Base-by-base conservation (phyloP, 1,284 basidiomycete genomes). In the Puccinia coronata region DNA sequence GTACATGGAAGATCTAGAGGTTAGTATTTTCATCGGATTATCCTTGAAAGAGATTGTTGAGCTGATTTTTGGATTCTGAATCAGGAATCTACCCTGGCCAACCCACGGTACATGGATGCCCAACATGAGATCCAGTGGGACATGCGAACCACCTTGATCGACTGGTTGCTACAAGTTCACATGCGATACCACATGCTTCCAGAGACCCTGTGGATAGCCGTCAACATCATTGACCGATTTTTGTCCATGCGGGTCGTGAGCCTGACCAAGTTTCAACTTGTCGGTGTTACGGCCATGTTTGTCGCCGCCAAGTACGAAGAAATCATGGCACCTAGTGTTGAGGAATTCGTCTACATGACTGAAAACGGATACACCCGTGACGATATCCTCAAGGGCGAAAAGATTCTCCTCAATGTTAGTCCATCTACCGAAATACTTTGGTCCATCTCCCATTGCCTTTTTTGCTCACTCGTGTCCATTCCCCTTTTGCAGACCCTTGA, bases 291-390 rank as follows among this genome's bases (percentile, higher is more conserved):
- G 0, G 89, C 90, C 84, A 90, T 91, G 89, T 90, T 91, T 84
- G 88, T 91, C 82, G 90, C 90, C 12, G 89, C 89, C 82, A 91
- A 91, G 87, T 91, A 91, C 86, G 89, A 90, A 84, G 89, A 90
- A 85, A 86, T 80, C 25, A 80, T 80, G 79, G 79, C 79, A 1
- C 39, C 41, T 5, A 92, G 92, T 3, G 93, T 96, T 28, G 94
- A 97, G 43, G 94, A 97, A 87, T 98, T 97, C 85, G 94, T 96
- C 83, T 96, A 91, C 89, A 96, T 99, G 94, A 97, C 96, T 41
- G 95, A 98, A 86, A 92, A 92, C 82, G 95, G 93, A 0, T 98
- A 95, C 87, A 91, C 91, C 75, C 92, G 92, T 86, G 96, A 98
- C 82, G 96, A 99, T 87, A 96, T 99, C 85, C 90, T 99, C 83